Base-by-base conservation (phyloP, 768 basidiomycete genomes). In the Clitopilus passeckerianus region DNA sequence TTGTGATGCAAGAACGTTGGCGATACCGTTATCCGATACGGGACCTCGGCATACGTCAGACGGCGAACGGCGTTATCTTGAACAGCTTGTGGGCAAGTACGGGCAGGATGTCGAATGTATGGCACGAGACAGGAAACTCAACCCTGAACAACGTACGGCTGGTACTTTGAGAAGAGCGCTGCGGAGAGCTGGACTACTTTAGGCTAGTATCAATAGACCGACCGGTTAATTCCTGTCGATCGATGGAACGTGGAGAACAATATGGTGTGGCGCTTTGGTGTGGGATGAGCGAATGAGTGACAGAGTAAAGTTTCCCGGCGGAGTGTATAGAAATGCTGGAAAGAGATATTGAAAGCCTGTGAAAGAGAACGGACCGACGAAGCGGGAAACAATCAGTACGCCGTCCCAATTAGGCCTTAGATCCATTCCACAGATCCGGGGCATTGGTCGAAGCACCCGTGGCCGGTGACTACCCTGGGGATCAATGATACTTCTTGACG, bases 321-420 rank as follows among this genome's bases (percentile, higher is more conserved):
- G 37, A 15, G 87, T 86, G 71, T 96, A 98, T 75, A 83, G 88
- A 68, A 97, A 94, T 1, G 81, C 77, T 33, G 27, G 27, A 30
- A 95, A 91, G 16, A 86, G 93, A 74, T 71, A 98, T 67, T 76
- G 70, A 66, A 78, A 85, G 68, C 87, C 84, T 30, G 74, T 91
- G 61, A 74, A 70, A 62, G 84, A 14, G 81, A 67, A 84, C 85
- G 34, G 82, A 84, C 12, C 67, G 82, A 59, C 73, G 54, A 44
- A 35, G 61, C 50, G 57, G 60, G 44, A 46, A 59, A 60, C 60
- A 65, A 68, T 66, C 61, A 50, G 46, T 50, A 50, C 5, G 46
- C 37, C 37, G 37, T 41, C 37, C 37, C 10, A 41, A 41, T 41
- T 50, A 50, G 46, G 22, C 46, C 20, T 18, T 50, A 50, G 46